Base-by-base conservation (phyloP, 176 grass and related monocot species). In the Eleusine indica region DNA sequence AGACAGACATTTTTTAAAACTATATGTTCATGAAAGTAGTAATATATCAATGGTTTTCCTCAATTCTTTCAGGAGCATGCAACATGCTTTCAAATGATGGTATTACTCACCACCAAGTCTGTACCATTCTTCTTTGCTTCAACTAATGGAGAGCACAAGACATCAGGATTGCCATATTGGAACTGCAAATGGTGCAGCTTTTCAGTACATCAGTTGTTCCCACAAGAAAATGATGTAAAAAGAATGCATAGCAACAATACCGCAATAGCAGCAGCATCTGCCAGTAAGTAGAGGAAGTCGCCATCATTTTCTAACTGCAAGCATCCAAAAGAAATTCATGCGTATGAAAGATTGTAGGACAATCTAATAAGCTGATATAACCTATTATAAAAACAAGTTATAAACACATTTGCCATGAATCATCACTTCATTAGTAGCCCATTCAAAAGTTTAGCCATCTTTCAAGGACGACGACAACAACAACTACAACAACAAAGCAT, bases 141-240 rank as follows among this genome's bases (percentile, higher is more conserved):
- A 40, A 90, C 78, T 87, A 98, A 37, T 0, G 96, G 96, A 47
- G 87, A 87, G 66, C 96, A 98, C 66, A 98, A 4, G 52, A 62
- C 71, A 88, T 98, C 96, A 82, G 96, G 96, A 88, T 95, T 94
- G 69, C 92, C 96, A 89, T 98, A 98, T 83, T 98, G 96, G 87
- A 98, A 98, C 96, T 98, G 83, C 54, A 91, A 91, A 89, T 53
- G 21, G 41, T 67, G 73, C 52, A 74, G 12, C 3, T 40, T 78
- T 77, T 86, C 21, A 83, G 58, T 48, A 74, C 12, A 69, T 17
- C 11, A 90, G 47, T 72, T 66, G 67, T 75, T 81, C 75, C 51
- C 29, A 35, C 67, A 18, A 75, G 43, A 83, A 15, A 75, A 82
- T 61, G 64, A 54, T 76, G 73, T 80, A 40, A 57, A 84, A 56